Percentiles rank a stretch among this genome's conserved stretches.
These are phyloP conservation scores for Rhododendron simsii DNA, from an alignment of 148 eudicot species.

Conservation along the genomic window DNA sequence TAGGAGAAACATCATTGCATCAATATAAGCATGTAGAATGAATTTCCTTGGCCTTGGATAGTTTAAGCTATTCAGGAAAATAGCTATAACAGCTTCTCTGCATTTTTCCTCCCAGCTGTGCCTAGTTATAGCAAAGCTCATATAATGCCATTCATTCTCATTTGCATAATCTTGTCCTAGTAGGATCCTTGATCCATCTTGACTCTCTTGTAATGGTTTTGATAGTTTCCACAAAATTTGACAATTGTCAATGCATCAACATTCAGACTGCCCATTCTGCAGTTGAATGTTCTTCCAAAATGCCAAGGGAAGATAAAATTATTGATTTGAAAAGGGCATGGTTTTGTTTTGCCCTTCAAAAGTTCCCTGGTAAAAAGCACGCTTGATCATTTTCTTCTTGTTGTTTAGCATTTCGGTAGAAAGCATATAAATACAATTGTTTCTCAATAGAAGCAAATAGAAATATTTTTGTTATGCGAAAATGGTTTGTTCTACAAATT, in stretches of 20 bases:
- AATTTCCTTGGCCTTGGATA: neutral
- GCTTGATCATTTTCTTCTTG: neutral
- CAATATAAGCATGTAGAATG: neutral
- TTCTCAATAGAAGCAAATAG: neutral
- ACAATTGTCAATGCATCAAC: neutral
- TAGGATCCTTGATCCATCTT: neutral
- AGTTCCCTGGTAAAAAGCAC: neutral
- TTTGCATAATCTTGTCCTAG: neutral
- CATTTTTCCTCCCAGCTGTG: neutral
- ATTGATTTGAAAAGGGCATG: too few species aligned
- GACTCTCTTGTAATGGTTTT: neutral
- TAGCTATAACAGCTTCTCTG: neutral
- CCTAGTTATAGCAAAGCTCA: neutral
- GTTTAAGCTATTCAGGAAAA: neutral
- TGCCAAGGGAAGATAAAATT: neutral
- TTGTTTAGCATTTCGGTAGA: too few species aligned
- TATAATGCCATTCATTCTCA: neutral
- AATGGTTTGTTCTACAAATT: neutral
- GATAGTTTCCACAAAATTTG: neutral
- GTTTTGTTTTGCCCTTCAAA: neutral
- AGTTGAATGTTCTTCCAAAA: neutral
- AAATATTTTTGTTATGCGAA: neutral
- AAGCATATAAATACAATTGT: neutral
- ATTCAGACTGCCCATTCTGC: neutral
- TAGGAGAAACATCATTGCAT: neutral